Percentiles rank a stretch among this genome's conserved stretches.
phyloP scores from a whole-genome alignment of 2,329 filamentous ascomycete species.

The Penicillium janthinellum region DNA sequence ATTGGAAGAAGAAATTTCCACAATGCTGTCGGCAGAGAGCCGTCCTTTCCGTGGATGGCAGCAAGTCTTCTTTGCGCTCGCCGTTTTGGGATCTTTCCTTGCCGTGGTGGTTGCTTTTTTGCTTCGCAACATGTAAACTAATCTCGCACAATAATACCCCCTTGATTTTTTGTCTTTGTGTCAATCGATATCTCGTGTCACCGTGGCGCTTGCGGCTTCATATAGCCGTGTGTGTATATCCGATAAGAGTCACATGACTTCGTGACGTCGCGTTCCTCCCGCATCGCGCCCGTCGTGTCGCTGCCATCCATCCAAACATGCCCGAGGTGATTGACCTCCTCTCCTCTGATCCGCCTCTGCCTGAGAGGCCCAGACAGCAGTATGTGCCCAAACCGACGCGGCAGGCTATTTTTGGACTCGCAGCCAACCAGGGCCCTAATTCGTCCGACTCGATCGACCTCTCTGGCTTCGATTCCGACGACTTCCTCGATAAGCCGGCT shows the following conservation, averaged over 20 bases:
- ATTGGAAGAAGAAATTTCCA: conserved; percentile 66
- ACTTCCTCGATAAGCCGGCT: conserved; percentile 27
- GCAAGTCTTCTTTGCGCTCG: conserved; percentile 35
- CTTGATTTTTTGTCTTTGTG: neutral
- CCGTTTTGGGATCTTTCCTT: conserved; percentile 34
- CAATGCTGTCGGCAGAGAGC: conserved; percentile 48
- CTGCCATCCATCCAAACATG: conserved; percentile 30
- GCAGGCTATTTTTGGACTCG: conserved; percentile 8
- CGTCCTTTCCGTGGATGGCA: conserved; percentile 41
- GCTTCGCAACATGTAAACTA: conserved; percentile 20
- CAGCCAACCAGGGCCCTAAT: conserved; percentile 18
- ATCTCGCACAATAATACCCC: conserved; percentile 21
- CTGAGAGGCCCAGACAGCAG: conserved; percentile 16
- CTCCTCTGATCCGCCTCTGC: conserved; percentile 37
- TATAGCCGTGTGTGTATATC: conserved; percentile 6
- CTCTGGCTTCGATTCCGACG: conserved; percentile 30
- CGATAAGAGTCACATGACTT: conserved; percentile 25
- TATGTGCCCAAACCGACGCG: conserved; percentile 11
- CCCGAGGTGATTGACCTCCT: conserved; percentile 44
- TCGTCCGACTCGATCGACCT: conserved; percentile 34
- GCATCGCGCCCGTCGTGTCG: conserved; percentile 24
- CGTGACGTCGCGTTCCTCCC: conserved; percentile 29
- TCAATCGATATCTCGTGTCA: neutral
- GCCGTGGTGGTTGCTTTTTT: conserved; percentile 33
- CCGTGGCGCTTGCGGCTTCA: neutral